Evolutionary conservation across 139 green algal genomes (phyloP), one percentile per base, ranked within the genome.

Genomic region (Chlamydomonas sphaeroides): DNA sequence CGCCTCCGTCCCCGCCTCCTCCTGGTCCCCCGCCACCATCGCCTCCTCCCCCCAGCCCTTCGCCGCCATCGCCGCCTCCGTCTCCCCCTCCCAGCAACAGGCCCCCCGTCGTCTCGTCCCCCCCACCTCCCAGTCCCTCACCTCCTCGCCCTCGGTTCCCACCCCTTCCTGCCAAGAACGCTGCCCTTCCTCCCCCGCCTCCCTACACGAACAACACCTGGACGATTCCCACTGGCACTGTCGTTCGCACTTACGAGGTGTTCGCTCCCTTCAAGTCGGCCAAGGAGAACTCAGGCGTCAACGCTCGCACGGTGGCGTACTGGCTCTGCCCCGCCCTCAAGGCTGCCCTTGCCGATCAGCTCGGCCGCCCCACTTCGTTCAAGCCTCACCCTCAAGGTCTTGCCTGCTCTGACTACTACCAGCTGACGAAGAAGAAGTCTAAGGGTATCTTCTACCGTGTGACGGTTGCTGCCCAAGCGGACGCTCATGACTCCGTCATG

Each of bases 261-360:
- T 72, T 65, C 2, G 75, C 75, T 14, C 75, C 75, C n/a, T 73
- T 51, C 61, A 65, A 49, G 33, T 5, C 14, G 28, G 28, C 15
- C 6, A 57, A 38, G 25, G 49, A 35, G 61, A 38, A 49, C 20
- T 62, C 42, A 42, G 25, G 25, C n/a, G 75, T 82, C 0, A 65
- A n/a, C 8, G n/a, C 56, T 20, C 62, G 62, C 61, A 82, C 75
- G 21, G 63, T 71, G 14, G 42, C 23, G 20, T 65, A 39, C 75
- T 82, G 75, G 75, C 75, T 82, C 30, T 82, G 75, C 75, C 75
- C 75, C 23, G 61, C 62, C n/a, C 42, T 72, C n/a, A 72, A 73
- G 75, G 21, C 32, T 0, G 42, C 75, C 10, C 61, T 82, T 5
- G 5, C 21, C 1, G 62, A 63, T 26, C 75, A 82, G 32, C 42